Base-by-base conservation (phyloP, 139 green algal species). In the Chlamydomonas sphaeroides region DNA sequence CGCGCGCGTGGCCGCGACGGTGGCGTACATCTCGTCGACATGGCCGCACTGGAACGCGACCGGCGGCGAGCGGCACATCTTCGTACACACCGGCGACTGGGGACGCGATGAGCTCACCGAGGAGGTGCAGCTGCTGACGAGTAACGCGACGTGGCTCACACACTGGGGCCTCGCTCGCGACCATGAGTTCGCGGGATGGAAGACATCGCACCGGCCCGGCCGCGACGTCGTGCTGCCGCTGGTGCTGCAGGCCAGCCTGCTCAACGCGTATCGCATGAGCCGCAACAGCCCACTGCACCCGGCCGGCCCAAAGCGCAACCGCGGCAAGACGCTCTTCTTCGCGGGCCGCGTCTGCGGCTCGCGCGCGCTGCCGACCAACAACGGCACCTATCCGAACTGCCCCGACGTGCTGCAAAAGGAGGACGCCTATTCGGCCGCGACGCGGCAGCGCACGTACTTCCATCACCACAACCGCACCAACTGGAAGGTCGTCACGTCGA, bases 161-260 rank as follows among this genome's bases (percentile, higher is more conserved):
- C 79, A 85, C 53, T 85, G 79, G 79, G 68, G 79, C 68, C 67
- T 85, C 39, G 83, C 86, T 10, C 75, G 76, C 5, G 80, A 87
- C 45, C 86, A 90, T 57, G 77, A 68, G 26, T 74, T 84, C 35
- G 77, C 77, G 30, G 65, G 62, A 1, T 84, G 77, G 77, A 56
- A 68, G 77, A 15, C 20, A 49, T 7, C 81, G 76, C 79, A 85
- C 79, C 79, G 79, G n/a, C 79, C 80, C 10, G 59, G 68, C 0
- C 65, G 49, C 59, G 86, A 90, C 81, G 80, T 90, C 39, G 86
- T 90, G n/a, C 80, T 90, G 56, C 86, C 86, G 30, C 80, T 90
- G 45, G 45, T 84, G 65, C 65, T 84, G 15, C 61, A 71, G 30
- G 35, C 48, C 7, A 68, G 35, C 32, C 41, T 84, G 30, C 45